phyloP scores from a whole-genome alignment of 2,329 filamentous ascomycete species.

The Stemphylium beticola region DNA sequence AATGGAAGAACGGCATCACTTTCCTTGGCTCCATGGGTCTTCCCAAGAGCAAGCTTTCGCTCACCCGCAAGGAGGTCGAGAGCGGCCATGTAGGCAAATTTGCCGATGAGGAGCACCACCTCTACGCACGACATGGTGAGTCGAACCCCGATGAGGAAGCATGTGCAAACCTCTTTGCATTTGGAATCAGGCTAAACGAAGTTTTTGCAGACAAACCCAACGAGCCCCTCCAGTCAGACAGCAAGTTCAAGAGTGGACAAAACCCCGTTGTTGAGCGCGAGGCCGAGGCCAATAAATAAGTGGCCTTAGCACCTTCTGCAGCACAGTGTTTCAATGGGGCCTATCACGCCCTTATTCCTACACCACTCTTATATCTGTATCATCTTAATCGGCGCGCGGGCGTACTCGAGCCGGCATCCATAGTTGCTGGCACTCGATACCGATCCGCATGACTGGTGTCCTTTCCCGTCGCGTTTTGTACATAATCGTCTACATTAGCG shows the following conservation, averaged over 20 bases:
- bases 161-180: slow-evolving; percentile 30
- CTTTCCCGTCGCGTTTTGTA: slow-evolving; percentile 8
- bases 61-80: slow-evolving; percentile 66
- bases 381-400: slow-evolving; percentile 6
- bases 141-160: slow-evolving; percentile 20
- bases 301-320: neutral
- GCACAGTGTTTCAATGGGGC: neutral
- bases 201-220: slow-evolving; percentile 57
- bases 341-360: neutral
- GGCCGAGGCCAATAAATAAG: slow-evolving; percentile 58
- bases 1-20: slow-evolving; percentile 75
- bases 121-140: slow-evolving; percentile 59
- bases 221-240: slow-evolving; percentile 59
- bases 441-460: slow-evolving; percentile 9
- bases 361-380: slow-evolving; percentile 5
- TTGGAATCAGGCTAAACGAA: slow-evolving; percentile 32
- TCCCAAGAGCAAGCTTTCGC: slow-evolving; percentile 60
- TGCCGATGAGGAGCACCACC: slow-evolving; percentile 56
- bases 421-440: slow-evolving; percentile 15
- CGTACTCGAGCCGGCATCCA: slow-evolving; percentile 9
- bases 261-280: slow-evolving; percentile 55
- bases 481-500: slow-evolving; percentile 2
- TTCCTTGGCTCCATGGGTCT: slow-evolving; percentile 69
- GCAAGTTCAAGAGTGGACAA: slow-evolving; percentile 51
- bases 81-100: slow-evolving; percentile 54